phyloP scores from a whole-genome alignment of 1,139 yeast species.

The Blastobotrys buckinghamii region DNA sequence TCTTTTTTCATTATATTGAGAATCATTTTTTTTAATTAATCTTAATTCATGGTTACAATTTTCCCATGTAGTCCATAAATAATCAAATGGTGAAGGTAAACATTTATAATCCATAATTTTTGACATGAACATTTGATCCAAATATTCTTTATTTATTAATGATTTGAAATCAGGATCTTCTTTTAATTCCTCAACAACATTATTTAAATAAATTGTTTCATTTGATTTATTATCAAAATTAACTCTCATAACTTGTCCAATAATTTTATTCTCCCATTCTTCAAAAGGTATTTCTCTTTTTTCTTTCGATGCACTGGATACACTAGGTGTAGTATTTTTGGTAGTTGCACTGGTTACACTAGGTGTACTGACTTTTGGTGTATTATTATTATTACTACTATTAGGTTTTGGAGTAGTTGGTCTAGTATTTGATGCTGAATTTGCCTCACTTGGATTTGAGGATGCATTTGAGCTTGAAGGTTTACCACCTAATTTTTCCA shows the following conservation, averaged over 20 bases:
- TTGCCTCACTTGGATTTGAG: no score
- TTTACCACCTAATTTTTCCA: conserved; percentile 13
- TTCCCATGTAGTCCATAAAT: conserved; percentile 23
- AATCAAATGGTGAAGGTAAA: conserved; percentile 22
- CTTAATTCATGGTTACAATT: conserved; percentile 18
- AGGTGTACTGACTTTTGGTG: neutral
- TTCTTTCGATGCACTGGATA: neutral
- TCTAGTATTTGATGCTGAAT: neutral
- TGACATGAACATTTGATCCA: conserved; percentile 29
- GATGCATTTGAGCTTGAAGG: neutral
- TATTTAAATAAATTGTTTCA: conserved; percentile 12
- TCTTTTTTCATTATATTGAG: conserved; percentile 15
- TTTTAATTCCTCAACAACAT: conserved; percentile 16
- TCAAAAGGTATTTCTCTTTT: conserved; percentile 11
- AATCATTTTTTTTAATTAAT: conserved; percentile 11
- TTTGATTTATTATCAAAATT: conserved; percentile 17
- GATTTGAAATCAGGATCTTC: conserved; percentile 13
- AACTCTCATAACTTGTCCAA: conserved; percentile 20
- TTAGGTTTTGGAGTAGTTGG: neutral
- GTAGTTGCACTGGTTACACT: neutral
- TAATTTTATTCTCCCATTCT: conserved; percentile 21
- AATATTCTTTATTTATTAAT: no score
- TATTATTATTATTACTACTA: neutral
- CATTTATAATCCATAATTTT: conserved; percentile 25
- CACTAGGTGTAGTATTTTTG: no score